phyloP scores from a whole-genome alignment of 176 grass and related monocot genomes.

The Oryza meridionalis region DNA sequence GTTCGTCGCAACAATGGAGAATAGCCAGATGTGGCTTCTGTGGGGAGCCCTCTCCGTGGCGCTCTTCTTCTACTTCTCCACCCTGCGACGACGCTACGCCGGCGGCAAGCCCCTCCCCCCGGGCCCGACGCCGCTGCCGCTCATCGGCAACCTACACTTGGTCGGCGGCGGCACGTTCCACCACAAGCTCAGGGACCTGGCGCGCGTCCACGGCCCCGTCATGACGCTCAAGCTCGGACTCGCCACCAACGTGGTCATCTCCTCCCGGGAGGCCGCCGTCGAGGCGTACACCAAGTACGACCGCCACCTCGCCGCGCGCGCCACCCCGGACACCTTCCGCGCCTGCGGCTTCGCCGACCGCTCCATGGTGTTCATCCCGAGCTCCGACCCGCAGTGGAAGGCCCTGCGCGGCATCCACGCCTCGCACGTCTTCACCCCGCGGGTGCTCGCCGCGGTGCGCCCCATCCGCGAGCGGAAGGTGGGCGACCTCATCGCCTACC shows the following conservation, averaged over 20 bases:
- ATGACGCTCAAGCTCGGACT: constrained; percentile 38
- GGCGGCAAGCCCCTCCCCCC: constrained; percentile 6
- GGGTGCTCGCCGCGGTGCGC: constrained; percentile 31
- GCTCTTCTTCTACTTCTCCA: constrained; percentile 27
- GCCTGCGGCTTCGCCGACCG: background rate
- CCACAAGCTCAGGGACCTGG: constrained; percentile 37
- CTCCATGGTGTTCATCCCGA: constrained; percentile 44
- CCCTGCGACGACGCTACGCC: background rate
- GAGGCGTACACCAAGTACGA: constrained; percentile 51
- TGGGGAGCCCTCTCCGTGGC: constrained; percentile 12
- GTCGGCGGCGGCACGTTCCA: constrained; percentile 35
- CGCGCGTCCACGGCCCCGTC: constrained; percentile 37
- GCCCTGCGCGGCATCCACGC: constrained; percentile 35
- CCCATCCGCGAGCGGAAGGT: constrained; percentile 36
- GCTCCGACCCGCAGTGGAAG: constrained; percentile 37
- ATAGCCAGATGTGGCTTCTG: background rate
- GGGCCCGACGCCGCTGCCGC: constrained; percentile 28
- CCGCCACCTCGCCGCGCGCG: constrained; percentile 22
- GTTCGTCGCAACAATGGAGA: constrained; percentile 14
- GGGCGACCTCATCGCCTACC: background rate
- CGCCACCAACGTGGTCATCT: constrained; percentile 46
- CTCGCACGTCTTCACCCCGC: constrained; percentile 38
- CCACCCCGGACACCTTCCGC: constrained; percentile 29
- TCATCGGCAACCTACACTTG: constrained; percentile 50
- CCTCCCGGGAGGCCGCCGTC: constrained; percentile 29